Evolutionary conservation across 116 monocot species (phyloP).

Genomic region (Iris pallida): DNA sequence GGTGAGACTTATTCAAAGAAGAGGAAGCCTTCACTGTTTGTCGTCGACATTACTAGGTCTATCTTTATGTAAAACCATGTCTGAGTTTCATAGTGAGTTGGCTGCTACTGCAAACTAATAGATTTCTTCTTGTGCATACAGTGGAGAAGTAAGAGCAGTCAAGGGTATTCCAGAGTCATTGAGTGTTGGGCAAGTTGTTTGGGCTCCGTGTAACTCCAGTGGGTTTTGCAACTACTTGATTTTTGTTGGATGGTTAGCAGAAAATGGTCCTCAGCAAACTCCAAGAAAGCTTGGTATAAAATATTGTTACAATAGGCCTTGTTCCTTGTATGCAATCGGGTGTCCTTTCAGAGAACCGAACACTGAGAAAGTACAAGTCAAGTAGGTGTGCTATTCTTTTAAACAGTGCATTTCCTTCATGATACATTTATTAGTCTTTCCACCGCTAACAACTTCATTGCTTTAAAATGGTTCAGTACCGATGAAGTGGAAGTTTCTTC

Average conservation of each 20-base stretch:
- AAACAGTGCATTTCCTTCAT: not conserved
- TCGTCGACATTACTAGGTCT: constrained; percentile 62
- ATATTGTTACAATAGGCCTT: constrained; percentile 92
- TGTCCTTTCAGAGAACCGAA: constrained; percentile 38
- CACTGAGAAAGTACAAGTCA: constrained; percentile 7
- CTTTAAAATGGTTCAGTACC: constrained; percentile 23
- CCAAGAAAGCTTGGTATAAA: constrained; percentile 90
- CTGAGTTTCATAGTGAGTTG: not conserved
- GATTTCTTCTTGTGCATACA: constrained; percentile 24
- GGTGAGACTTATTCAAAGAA: constrained; percentile 94
- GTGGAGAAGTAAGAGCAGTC: constrained; percentile 71
- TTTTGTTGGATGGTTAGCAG: constrained; percentile 93
- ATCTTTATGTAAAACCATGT: constrained; percentile 6
- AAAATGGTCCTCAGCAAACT: constrained; percentile 44
- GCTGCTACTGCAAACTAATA: not conserved
- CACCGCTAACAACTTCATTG: constrained; percentile 1
- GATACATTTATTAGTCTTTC: not conserved
- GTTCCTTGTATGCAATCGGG: constrained; percentile 62
- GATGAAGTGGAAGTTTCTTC: constrained; percentile 19
- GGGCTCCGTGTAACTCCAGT: constrained; percentile 63
- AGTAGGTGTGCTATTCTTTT: constrained; percentile 34
- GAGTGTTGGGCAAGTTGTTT: constrained; percentile 90
- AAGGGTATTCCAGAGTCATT: constrained; percentile 60
- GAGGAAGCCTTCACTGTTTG: constrained; percentile 69
- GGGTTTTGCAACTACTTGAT: constrained; percentile 38